Evolutionary conservation across 805 yeast species (phyloP), one percentile per base, ranked within the genome.

Genomic region (Kluyveromyces wickerhamii): DNA sequence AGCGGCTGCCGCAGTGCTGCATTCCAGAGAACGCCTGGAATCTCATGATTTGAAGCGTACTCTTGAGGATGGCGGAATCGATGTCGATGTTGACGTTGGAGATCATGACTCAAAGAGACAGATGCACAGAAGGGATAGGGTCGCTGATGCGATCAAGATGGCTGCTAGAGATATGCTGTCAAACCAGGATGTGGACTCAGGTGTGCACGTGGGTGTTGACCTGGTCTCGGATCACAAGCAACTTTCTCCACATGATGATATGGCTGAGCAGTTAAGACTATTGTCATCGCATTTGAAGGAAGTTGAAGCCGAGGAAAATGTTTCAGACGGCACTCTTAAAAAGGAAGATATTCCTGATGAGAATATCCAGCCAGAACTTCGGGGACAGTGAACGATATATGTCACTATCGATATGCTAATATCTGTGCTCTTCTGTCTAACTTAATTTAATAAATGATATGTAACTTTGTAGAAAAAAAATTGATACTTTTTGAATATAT

Each of bases 351-450:
- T 49, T 18, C 42, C 55, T 1, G 60, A 56, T 32, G 62, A 56
- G 35, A 57, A 57, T 32, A 57, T 57, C 34, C 62, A 57, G 38
- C 62, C 62, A 8, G 60, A 56, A 41, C 41, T 57, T 34, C 52
- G 60, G 42, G 59, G 54, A 9, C 57, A 54, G 24, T 57, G 35
- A 40, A 7, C 18, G 9, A 24, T n/a, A 13, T n/a, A n/a, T n/a
- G n/a, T n/a, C n/a, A n/a, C n/a, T n/a, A n/a, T n/a, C n/a, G n/a
- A n/a, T n/a, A n/a, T n/a, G n/a, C n/a, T n/a, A n/a, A n/a, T n/a
- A n/a, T n/a, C n/a, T n/a, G n/a, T n/a, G n/a, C n/a, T n/a, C n/a
- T n/a, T n/a, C n/a, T n/a, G n/a, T n/a, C n/a, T n/a, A n/a, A n/a
- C n/a, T n/a, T n/a, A n/a, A n/a, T n/a, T n/a, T n/a, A n/a, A n/a